Percentiles rank a stretch among this genome's conserved stretches.
Conservation (phyloP, 306 rosid genomes). For the Datisca glomerata region DNA sequence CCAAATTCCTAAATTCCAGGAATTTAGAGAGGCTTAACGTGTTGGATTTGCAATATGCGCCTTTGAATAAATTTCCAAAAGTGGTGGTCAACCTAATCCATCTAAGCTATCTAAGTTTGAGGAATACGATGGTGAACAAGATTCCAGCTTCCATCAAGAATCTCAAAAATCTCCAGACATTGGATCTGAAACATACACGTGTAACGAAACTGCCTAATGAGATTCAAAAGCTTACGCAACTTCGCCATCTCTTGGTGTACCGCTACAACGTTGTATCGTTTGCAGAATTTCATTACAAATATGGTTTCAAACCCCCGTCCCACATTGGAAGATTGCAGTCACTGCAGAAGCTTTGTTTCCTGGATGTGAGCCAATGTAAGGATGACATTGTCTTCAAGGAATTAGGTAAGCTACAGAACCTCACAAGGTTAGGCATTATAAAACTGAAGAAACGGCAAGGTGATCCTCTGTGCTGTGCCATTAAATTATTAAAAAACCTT, state of each 20-base stretch:
- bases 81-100: conserved; percentile 10
- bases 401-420: conserved; percentile 19
- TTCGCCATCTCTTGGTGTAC: conserved; percentile 18
- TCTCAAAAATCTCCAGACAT: conserved; percentile 24
- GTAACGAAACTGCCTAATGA: conserved; percentile 22
- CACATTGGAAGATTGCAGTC: conserved; percentile 15
- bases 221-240: conserved; percentile 15
- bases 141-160: conserved; percentile 19
- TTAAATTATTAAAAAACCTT: conserved; percentile 14
- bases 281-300: conserved; percentile 7
- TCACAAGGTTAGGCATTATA: conserved; percentile 20
- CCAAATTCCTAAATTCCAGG: neutral
- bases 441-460: conserved; percentile 17
- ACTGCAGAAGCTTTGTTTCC: conserved; percentile 24
- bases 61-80: conserved; percentile 12
- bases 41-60: conserved; percentile 17
- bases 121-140: conserved; percentile 13
- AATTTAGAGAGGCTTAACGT: conserved; percentile 19
- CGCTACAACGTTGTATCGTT: conserved; percentile 5
- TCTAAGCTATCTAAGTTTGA: conserved; percentile 23
- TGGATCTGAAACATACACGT: conserved; percentile 22
- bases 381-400: conserved; percentile 9
- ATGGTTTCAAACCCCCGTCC: conserved; percentile 16
- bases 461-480: conserved; percentile 13
- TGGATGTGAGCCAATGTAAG: conserved; percentile 17